These are phyloP conservation scores for Colletotrichum kahawae DNA, from an alignment of 2,329 filamentous ascomycete species.

Conservation along the genomic window DNA sequence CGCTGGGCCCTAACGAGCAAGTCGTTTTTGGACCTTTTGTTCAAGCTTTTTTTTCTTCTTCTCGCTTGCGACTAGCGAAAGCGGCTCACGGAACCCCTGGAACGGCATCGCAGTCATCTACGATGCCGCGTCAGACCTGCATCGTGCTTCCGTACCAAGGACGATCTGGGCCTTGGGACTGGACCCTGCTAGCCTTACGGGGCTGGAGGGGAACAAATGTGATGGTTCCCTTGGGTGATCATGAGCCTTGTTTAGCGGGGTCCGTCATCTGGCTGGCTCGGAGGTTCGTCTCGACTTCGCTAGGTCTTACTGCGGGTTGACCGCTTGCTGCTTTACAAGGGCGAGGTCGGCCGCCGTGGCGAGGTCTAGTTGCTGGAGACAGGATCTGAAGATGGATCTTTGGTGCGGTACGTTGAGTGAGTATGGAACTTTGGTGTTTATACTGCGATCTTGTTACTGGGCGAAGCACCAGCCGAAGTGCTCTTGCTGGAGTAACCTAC, in stretches of 20 bases:
- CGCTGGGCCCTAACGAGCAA: not conserved
- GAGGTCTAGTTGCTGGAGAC: not conserved
- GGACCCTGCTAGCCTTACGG: not conserved
- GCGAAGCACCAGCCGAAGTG: not conserved
- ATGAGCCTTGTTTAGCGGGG: not conserved
- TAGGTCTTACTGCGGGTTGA: not conserved
- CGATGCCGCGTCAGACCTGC: not conserved
- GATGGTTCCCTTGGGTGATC: not conserved
- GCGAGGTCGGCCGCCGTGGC: not conserved
- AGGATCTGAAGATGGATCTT: not conserved
- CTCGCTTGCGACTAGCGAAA: not conserved
- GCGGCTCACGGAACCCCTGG: not conserved
- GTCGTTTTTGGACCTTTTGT: not conserved
- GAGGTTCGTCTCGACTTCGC: not conserved
- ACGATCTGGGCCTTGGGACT: not conserved
- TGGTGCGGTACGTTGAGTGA: not conserved
- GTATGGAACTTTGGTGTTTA: not conserved
- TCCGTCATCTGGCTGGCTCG: not conserved
- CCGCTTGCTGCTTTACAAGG: not conserved
- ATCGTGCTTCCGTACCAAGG: not conserved
- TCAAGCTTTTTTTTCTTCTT: not conserved
- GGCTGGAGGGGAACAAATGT: not conserved
- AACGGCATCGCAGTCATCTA: not conserved
- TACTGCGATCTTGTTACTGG: not conserved
- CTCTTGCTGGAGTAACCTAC: accelerated